phyloP scores from a whole-genome alignment of 2,329 filamentous ascomycete genomes.

The Aspergillus quadricinctus region DNA sequence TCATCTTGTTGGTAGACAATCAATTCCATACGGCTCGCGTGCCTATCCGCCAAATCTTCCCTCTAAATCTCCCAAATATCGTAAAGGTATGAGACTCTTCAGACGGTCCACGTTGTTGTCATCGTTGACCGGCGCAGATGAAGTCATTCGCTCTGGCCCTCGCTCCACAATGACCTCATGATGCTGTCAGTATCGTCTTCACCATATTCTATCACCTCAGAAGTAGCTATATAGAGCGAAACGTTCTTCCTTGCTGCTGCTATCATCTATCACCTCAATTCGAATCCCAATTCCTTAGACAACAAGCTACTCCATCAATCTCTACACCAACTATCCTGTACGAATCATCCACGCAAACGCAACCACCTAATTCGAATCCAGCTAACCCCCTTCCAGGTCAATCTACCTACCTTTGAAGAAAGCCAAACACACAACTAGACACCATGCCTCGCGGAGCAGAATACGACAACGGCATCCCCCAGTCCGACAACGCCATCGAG shows the following conservation, averaged over 20 bases:
- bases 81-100: neutral
- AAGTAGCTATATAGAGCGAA: conserved; percentile 1
- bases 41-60: neutral
- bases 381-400: neutral
- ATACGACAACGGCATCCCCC: conserved; percentile 34
- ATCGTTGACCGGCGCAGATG: conserved; percentile 9
- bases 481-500: conserved; percentile 38
- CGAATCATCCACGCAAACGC: neutral
- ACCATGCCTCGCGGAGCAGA: conserved; percentile 39
- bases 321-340: neutral
- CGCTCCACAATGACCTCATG: conserved; percentile 28
- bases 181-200: conserved; percentile 22
- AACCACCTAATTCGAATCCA: neutral
- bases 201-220: neutral
- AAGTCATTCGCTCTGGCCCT: conserved; percentile 20
- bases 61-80: neutral
- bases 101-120: neutral
- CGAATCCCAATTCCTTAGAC: neutral
- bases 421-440: neutral
- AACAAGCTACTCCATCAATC: neutral
- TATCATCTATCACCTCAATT: too few relatives aligned
- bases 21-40: neutral
- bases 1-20: conserved; percentile 1
- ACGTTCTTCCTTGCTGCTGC: neutral
- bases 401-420: neutral